Evolutionary conservation across 2,329 filamentous ascomycete genomes (phyloP), one percentile per base, ranked within the genome.

Genomic region (Aspergillus flavus): DNA sequence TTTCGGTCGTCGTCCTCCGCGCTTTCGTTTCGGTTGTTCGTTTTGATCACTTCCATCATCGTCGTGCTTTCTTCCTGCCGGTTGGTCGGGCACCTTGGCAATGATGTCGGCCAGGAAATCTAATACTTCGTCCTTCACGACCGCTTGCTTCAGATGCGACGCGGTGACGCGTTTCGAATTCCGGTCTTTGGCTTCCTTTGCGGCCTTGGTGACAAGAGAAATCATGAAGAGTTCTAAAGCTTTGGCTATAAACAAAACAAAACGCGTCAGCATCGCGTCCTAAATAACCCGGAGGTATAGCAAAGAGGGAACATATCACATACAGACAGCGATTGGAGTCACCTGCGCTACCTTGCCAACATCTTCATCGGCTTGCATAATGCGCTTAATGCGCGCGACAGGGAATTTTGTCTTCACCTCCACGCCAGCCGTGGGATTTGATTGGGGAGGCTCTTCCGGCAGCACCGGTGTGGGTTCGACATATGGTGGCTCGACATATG

Each of bases 351-450:
- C 95, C 81, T 99, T 99, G 66, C 95, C 95, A 0, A 99, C 94
- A 76, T 99, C 95, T 75, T 99, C 95, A 74, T 99, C 95, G 12
- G 94, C 94, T 80, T 99, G 95, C 95, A 99, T 98, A 73, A 99
- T 98, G 58, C 95, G 89, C 84, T 99, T 99, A 83, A 99, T 99
- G 66, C 95, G 87, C 16, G 95, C 95, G 36, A 96, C 96, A 1
- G 95, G 95, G 73, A 99, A 99, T 73, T 97, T 97, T 39, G 94
- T 98, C 79, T 88, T 92, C 71, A 99, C 93, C 50, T 93, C 78
- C 80, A 97, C 80, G 78, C 86, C 77, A 80, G 88, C 79, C 58
- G 76, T 74, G 54, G 77, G 73, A 48, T 72, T 71, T 48, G 75
- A 66, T 43, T 66, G 65, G 6, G 57, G 59, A 36, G 62, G 55